Conservation (phyloP, 2,329 filamentous ascomycete species). For the Sporothrix mexicana region DNA sequence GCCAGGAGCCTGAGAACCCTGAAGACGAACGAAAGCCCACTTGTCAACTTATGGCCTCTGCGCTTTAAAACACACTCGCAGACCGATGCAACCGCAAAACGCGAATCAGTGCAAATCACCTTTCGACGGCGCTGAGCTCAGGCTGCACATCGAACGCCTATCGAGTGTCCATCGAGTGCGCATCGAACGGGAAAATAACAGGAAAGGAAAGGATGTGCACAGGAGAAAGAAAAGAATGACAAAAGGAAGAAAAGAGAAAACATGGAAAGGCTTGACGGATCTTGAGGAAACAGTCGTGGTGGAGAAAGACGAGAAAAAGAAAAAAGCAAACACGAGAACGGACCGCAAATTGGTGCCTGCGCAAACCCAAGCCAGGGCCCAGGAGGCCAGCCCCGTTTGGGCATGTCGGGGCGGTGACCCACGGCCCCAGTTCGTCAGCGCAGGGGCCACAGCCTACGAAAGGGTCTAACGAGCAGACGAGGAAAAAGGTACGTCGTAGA, state of each 20-base stretch:
- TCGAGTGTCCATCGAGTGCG: not conserved
- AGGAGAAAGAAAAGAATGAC: not conserved
- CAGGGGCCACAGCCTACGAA: no score
- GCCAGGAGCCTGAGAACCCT: not conserved
- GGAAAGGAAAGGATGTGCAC: conserved; percentile 27
- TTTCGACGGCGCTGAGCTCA: no score
- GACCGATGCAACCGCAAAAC: no score
- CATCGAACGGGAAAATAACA: conserved; percentile 23
- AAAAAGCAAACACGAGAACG: conserved; percentile 16
- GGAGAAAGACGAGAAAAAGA: not conserved
- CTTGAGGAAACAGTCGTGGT: not conserved
- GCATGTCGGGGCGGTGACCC: conserved; percentile 17
- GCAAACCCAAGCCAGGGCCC: no score
- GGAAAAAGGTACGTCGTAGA: not conserved
- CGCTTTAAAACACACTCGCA: no score
- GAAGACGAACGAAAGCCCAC: not conserved
- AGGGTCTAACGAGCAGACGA: not conserved
- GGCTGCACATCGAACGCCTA: not conserved
- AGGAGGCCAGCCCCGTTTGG: conserved; percentile 13
- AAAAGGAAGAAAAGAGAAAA: conserved; percentile 9
- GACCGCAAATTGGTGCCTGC: conserved; percentile 25
- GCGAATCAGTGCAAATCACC: no score
- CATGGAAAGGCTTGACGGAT: not conserved
- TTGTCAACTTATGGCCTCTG: no score
- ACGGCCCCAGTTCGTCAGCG: not conserved